Conservation (phyloP, 345 rosid genomes). For the Boechera retrofracta region DNA sequence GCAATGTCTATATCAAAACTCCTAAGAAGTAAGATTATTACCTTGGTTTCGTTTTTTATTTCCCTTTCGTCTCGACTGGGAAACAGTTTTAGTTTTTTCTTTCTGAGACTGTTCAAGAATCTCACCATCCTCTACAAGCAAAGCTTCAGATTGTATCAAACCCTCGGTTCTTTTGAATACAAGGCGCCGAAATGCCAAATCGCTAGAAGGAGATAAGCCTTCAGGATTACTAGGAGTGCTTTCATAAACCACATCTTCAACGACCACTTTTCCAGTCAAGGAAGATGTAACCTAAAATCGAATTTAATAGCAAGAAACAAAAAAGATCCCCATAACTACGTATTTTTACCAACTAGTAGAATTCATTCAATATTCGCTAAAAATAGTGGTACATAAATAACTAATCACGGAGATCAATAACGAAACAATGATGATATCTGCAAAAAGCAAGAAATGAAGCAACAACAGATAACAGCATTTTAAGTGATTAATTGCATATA, state of each 20-base stretch:
- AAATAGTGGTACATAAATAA: background rate
- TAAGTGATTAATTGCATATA: background rate
- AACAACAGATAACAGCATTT: background rate
- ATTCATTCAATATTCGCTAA: background rate
- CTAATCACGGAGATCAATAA: background rate
- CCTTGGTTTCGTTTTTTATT: constrained; percentile 54
- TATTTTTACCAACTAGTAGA: background rate
- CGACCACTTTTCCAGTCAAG: constrained; percentile 66
- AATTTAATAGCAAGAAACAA: constrained; percentile 11
- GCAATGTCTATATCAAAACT: constrained; percentile 9
- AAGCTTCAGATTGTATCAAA: constrained; percentile 94
- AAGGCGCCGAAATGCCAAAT: constrained; percentile 81
- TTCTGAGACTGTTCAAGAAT: constrained; percentile 44
- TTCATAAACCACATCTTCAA: constrained; percentile 90
- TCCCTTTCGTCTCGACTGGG: constrained; percentile 61
- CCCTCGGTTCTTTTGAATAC: constrained; percentile 78
- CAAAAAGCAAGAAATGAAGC: background rate
- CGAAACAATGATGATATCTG: background rate
- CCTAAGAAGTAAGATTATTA: constrained; percentile 33
- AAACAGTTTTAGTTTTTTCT: constrained; percentile 49
- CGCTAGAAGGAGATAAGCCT: constrained; percentile 50
- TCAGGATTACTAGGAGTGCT: constrained; percentile 53
- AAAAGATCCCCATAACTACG: constrained; percentile 1
- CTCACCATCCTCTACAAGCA: constrained; percentile 57
- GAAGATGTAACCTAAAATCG: constrained; percentile 68